phyloP scores from a whole-genome alignment of 176 grass and related monocot genomes.

The Juncus inflexus region DNA sequence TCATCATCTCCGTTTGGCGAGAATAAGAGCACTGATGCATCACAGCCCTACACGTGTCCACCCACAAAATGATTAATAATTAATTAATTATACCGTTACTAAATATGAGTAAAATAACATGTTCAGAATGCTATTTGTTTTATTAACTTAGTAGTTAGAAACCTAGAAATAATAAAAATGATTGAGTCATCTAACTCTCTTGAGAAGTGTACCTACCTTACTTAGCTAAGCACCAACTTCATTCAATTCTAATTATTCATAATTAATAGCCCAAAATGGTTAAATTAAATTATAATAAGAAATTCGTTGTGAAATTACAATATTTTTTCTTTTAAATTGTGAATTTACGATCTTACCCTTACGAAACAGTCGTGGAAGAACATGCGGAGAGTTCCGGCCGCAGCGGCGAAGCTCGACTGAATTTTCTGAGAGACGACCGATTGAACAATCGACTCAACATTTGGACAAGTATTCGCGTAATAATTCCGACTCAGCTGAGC shows the following conservation, averaged over 20 bases:
- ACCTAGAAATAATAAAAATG: neutral
- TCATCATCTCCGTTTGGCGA: conserved; percentile 61
- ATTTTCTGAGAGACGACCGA: conserved; percentile 58
- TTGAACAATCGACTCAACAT: conserved; percentile 55
- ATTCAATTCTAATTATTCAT: neutral
- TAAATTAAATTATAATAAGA: neutral
- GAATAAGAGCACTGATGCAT: conserved; percentile 74
- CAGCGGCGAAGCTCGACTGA: conserved; percentile 74
- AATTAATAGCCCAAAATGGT: neutral
- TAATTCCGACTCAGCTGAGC: conserved; percentile 69
- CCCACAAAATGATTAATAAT: neutral
- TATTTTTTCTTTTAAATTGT: neutral
- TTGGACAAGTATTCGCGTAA: conserved; percentile 61
- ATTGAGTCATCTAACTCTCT: neutral
- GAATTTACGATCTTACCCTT: conserved; percentile 32
- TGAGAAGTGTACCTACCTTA: too few relatives aligned
- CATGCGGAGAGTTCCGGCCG: conserved; percentile 68
- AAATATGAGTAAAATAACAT: neutral
- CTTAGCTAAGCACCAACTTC: neutral
- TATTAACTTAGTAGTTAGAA: neutral
- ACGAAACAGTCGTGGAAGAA: conserved; percentile 96
- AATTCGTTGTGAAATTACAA: neutral
- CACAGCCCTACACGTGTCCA: conserved; percentile 46
- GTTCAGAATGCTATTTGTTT: neutral
- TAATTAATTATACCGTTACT: conserved; percentile 1